Conservation (phyloP, 2,329 filamentous ascomycete genomes). For the Coleophoma eucalyptorum region DNA sequence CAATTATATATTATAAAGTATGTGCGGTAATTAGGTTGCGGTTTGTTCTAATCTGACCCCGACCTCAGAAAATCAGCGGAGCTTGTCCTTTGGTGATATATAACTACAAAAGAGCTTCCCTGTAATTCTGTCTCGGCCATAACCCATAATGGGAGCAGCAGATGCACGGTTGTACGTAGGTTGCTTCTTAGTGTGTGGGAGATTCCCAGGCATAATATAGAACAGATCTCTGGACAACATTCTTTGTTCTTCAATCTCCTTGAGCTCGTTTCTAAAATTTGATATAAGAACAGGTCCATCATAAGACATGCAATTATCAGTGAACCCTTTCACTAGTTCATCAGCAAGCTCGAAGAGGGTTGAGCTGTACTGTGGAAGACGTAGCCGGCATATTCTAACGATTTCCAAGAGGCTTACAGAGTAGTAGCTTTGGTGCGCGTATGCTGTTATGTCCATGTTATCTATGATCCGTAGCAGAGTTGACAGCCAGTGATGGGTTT, state of each 20-base stretch:
- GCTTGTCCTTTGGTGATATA: too few species aligned
- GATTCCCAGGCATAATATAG: not conserved
- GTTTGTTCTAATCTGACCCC: too few species aligned
- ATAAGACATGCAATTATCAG: not conserved
- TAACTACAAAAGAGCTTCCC: not conserved
- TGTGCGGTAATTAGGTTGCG: too few species aligned
- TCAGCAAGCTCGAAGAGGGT: not conserved
- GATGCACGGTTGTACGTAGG: not conserved
- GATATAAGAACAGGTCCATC: not conserved
- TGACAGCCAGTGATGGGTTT: not conserved
- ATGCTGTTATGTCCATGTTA: not conserved
- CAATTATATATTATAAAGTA: too few species aligned
- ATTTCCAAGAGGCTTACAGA: not conserved
- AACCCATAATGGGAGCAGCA: not conserved
- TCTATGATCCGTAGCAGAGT: not conserved
- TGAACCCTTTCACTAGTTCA: not conserved
- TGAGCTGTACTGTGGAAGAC: not conserved
- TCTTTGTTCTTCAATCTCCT: conserved; percentile 1
- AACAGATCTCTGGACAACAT: not conserved
- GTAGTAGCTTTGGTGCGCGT: not conserved
- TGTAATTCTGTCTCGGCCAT: not conserved
- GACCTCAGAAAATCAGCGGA: too few species aligned
- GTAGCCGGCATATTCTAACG: not conserved
- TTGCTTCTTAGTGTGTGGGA: not conserved
- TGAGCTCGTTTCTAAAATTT: not conserved